Evolutionary conservation across 1,284 basidiomycete genomes (phyloP), one percentile per base, ranked within the genome.

Genomic region (Apiotrichum veenhuisii): DNA sequence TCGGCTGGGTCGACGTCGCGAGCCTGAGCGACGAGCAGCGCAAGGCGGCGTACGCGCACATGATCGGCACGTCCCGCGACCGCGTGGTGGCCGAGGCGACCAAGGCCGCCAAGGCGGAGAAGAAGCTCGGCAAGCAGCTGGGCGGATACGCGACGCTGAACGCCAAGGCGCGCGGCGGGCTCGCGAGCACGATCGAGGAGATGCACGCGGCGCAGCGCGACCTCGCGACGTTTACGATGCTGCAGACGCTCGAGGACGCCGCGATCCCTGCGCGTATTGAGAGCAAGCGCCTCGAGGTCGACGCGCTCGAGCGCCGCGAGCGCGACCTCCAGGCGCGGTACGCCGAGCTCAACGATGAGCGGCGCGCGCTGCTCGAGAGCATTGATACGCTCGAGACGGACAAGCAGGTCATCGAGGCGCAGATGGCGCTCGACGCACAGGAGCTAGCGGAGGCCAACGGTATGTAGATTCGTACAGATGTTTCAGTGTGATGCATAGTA

Each of bases 111-210:
- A 99, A 98, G 79, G 76, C 83, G 5, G 96, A 98, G 80, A 97
- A 95, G 83, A 94, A 92, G 76, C 84, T 98, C 20, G 83, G 80
- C 15, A 85, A 95, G 63, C 83, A 85, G 23, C 82, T 98, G 9
- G 94, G 93, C 41, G 96, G 96, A 3, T 98, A 98, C 76, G 85
- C 90, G 69, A 83, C 83, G 38, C 84, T 95, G 17, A 86, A 87
- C 42, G 82, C 82, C 64, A 84, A 85, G 43, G 81, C 95, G 9
- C 79, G 82, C 17, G 84, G 84, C 68, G 84, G 86, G 9, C 78
- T 95, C 38, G 78, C 77, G 1, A 83, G 85, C 41, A 83, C 85
- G 0, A 89, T 88, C 69, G 83, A 84, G 40, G 86, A 88, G 63
- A 79, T 92, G 40, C 82, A 86, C 53, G 80, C 81, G 66, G 81